Conservation (phyloP, 805 yeast species). For the Wickerhamomyces queroliae region DNA sequence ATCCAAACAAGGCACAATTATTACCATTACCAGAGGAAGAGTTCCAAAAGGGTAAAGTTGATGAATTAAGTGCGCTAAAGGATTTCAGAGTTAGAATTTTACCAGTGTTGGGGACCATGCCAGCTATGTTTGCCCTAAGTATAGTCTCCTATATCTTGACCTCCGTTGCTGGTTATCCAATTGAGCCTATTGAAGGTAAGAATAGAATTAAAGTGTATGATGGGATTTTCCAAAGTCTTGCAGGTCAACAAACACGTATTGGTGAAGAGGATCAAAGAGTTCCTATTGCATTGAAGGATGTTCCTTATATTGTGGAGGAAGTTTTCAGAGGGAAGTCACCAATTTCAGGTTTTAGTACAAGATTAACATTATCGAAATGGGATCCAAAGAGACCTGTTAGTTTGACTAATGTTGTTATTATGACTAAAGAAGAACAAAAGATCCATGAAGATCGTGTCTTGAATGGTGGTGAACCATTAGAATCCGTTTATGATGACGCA, state of each 20-base stretch:
- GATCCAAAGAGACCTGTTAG: slow-evolving; percentile 58
- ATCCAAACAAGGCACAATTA: slow-evolving; percentile 84
- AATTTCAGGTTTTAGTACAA: slow-evolving; percentile 73
- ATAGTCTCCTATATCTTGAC: slow-evolving; percentile 82
- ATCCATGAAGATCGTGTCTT: slow-evolving; percentile 73
- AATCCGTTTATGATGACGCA: slow-evolving; percentile 57
- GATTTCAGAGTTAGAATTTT: slow-evolving; percentile 91
- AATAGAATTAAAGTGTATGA: slow-evolving; percentile 83
- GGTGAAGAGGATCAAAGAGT: slow-evolving; percentile 69
- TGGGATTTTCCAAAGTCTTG: slow-evolving; percentile 71
- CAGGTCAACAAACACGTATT: slow-evolving; percentile 80
- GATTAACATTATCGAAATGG: slow-evolving; percentile 83
- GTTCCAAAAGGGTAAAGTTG: slow-evolving; percentile 74
- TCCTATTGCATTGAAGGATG: slow-evolving; percentile 68
- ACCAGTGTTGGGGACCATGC: slow-evolving; percentile 96
- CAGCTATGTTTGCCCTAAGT: slow-evolving; percentile 91
- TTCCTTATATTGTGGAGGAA: slow-evolving; percentile 83
- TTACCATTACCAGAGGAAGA: slow-evolving; percentile 84
- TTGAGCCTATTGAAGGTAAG: slow-evolving; percentile 88
- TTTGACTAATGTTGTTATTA: slow-evolving; percentile 73
- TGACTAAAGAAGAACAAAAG: slow-evolving; percentile 86
- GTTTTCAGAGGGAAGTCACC: slow-evolving; percentile 91
- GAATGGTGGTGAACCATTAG: slow-evolving; percentile 55
- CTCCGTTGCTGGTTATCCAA: slow-evolving; percentile 78
- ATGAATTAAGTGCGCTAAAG: slow-evolving; percentile 77